A percentile compares a stretch with the other conserved stretches of the same genome.
Evolutionary conservation across 805 yeast genomes (phyloP).

Genomic region (Pichia insulana): DNA sequence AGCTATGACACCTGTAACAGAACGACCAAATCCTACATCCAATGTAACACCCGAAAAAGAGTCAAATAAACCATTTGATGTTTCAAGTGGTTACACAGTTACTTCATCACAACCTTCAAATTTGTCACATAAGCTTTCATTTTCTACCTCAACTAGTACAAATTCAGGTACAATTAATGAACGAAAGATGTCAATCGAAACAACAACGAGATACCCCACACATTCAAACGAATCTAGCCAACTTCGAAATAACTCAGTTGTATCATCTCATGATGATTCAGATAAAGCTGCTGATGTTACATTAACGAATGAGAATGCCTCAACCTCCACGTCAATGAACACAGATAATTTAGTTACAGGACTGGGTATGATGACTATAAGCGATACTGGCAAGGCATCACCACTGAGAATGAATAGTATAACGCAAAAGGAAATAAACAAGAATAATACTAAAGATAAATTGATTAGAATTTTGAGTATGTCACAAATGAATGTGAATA

Average conservation of each 20-base stretch:
- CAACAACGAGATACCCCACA: not conserved
- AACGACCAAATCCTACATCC: slow-evolving; percentile 26
- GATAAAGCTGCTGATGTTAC: slow-evolving; percentile 5
- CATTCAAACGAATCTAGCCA: not conserved
- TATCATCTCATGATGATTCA: slow-evolving; percentile 1
- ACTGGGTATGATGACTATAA: slow-evolving; percentile 9
- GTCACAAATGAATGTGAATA: slow-evolving; percentile 5
- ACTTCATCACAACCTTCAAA: not conserved
- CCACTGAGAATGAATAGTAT: slow-evolving; percentile 1
- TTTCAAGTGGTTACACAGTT: not conserved
- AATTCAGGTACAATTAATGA: not conserved
- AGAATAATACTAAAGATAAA: not conserved
- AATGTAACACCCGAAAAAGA: slow-evolving; percentile 9
- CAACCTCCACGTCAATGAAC: not conserved
- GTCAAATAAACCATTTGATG: not conserved
- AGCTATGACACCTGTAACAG: slow-evolving; percentile 78
- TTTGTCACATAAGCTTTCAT: not conserved
- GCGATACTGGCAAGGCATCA: slow-evolving; percentile 6
- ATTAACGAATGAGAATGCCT: slow-evolving; percentile 1
- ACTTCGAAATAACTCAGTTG: slow-evolving; percentile 1
- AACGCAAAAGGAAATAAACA: too few relatives aligned
- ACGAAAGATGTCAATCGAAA: slow-evolving; percentile 4
- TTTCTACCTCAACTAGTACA: not conserved
- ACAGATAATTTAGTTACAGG: slow-evolving; percentile 6
- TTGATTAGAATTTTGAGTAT: not conserved